phyloP scores from a whole-genome alignment of 1,139 yeast species.

The Hyphopichia pseudoburtonii region DNA sequence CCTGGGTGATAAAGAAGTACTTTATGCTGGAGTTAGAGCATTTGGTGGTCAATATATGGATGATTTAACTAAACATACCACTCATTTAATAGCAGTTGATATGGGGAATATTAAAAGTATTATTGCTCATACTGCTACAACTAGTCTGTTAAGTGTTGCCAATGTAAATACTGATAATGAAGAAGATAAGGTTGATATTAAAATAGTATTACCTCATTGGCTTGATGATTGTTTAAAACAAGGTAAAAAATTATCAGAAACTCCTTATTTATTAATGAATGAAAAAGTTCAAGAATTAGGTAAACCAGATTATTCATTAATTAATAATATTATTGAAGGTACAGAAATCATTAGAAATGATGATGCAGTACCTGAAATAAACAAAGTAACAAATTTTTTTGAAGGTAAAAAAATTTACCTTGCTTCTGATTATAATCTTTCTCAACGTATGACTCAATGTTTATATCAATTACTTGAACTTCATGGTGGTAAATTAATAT shows the following conservation, averaged over 20 bases:
- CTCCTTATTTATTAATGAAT: constrained; percentile 48
- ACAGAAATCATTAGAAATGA: neutral
- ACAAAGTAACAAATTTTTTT: constrained; percentile 14
- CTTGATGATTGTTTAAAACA: constrained; percentile 63
- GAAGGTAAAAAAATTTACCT: constrained; percentile 28
- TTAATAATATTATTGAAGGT: neutral
- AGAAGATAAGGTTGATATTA: constrained; percentile 40
- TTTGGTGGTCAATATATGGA: constrained; percentile 75
- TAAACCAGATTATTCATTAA: constrained; percentile 1
- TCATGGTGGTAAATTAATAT: constrained; percentile 32
- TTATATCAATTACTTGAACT: constrained; percentile 26
- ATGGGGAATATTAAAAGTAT: constrained; percentile 51
- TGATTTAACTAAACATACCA: constrained; percentile 65
- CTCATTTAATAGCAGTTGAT: constrained; percentile 70
- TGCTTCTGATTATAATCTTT: constrained; percentile 32
- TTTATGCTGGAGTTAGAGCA: constrained; percentile 65
- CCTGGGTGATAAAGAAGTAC: constrained; percentile 60
- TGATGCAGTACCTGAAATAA: neutral
- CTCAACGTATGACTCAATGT: constrained; percentile 28
- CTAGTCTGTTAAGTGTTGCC: too few species aligned
- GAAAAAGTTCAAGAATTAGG: constrained; percentile 11
- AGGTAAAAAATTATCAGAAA: constrained; percentile 51
- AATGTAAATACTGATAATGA: constrained; percentile 27
- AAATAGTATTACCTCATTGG: constrained; percentile 78
- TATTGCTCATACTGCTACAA: constrained; percentile 38